Evolutionary conservation across 352 stramenopile genomes (phyloP).

Genomic region (Globisporangium nunn): DNA sequence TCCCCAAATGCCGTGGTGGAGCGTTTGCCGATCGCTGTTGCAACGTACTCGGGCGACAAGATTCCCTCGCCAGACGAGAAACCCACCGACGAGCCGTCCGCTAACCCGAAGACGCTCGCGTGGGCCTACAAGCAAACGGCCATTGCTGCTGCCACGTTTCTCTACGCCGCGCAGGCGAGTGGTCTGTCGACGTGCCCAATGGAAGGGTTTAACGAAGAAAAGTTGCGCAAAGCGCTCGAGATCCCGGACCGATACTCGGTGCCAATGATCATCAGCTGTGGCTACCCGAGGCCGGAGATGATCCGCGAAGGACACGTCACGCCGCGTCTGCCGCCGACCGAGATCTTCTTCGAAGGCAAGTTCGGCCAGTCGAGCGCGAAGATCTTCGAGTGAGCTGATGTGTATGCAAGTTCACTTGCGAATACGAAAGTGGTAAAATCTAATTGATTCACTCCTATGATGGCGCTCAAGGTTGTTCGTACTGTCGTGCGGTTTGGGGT

Average conservation of each 20-base stretch:
- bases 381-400: conserved; percentile 26
- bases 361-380: conserved; percentile 60
- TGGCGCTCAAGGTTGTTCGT: neutral
- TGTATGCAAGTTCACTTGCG: no score
- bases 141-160: conserved; percentile 62
- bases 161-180: conserved; percentile 63
- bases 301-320: conserved; percentile 13
- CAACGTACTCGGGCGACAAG: no score
- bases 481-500: conserved; percentile 8
- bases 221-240: conserved; percentile 63
- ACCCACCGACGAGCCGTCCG: no score
- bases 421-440: neutral
- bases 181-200: conserved; percentile 68
- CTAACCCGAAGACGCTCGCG: conserved; percentile 16
- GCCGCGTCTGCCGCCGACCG: conserved; percentile 40
- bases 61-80: no score
- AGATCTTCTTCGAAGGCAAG: conserved; percentile 84
- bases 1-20: no score
- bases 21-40: no score
- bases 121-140: conserved; percentile 82
- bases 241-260: conserved; percentile 25
- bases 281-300: conserved; percentile 32
- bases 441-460: neutral
- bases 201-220: conserved; percentile 72
- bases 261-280: conserved; percentile 63